Evolutionary conservation across 768 basidiomycete genomes (phyloP).

Genomic region (Boletus barrowsii): DNA sequence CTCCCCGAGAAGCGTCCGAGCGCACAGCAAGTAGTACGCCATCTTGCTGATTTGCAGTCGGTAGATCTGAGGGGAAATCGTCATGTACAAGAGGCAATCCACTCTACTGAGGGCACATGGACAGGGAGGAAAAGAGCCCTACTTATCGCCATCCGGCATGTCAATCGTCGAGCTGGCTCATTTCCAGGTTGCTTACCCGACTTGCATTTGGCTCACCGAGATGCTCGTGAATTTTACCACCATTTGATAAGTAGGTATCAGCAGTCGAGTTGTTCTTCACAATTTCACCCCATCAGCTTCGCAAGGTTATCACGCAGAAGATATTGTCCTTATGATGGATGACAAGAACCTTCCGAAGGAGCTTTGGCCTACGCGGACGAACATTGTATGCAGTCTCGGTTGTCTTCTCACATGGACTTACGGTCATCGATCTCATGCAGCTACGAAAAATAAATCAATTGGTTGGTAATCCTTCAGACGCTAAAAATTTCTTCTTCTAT

Average conservation of each 20-base stretch:
- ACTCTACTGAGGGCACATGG: background rate
- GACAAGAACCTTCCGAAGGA: background rate
- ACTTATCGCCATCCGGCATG: constrained; percentile 5
- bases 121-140: constrained; percentile 2
- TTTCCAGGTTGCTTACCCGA: too few species aligned
- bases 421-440: constrained; percentile 19
- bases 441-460: constrained; percentile 41
- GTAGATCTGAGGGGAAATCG: background rate
- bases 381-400: constrained; percentile 4
- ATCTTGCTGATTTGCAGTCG: background rate
- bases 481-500: constrained; percentile 50
- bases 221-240: background rate
- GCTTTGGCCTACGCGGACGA: background rate
- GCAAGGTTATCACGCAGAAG: constrained; percentile 30
- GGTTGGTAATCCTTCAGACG: constrained; percentile 38
- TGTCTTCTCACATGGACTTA: too few species aligned
- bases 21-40: background rate
- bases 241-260: background rate
- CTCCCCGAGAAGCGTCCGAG: background rate
- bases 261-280: background rate
- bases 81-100: background rate
- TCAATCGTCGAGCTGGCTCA: background rate
- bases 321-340: background rate
- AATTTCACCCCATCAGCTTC: background rate
- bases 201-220: background rate